Evolutionary conservation across 495 filamentous ascomycete species (phyloP), one percentile per base, ranked within the genome.

Genomic region (Penicillium robsamsonii): DNA sequence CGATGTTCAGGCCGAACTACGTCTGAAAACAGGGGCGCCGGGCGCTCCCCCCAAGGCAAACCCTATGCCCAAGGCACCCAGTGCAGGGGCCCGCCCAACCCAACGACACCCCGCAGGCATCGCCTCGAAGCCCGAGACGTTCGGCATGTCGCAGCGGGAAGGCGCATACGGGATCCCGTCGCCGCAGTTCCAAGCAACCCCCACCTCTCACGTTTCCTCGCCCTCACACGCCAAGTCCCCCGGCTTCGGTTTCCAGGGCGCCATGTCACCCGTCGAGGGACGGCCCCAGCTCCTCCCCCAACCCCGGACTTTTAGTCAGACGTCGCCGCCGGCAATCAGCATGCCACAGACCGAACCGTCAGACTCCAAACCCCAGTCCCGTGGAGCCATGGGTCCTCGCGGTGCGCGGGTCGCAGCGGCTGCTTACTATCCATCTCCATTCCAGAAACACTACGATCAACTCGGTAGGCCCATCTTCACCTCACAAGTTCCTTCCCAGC

Each of bases 391-490:
- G 59, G 66, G 63, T 15, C 65, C 70, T 24, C 68, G 72, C 47
- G 69, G 61, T 48, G 46, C 69, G 33, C 74, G 73, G 13, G 61
- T 77, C 22, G 68, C 77, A n/a, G 68, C 77, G 11, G 49, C 47
- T n/a, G 71, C 75, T 29, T 92, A 87, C 72, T 96, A 94, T 61
- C 85, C 88, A 37, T 87, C 90, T 53, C 84, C 88, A 22, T 96
- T 96, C 71, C 90, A 96, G 69, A 91, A 87, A 71, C 94, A 97
- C 76, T 90, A 93, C 72, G 89, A 96, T 74, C 92, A 97, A 81
- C 87, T 98, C 78, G 94, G 94, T 90, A 92, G 89, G 93, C 79
- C 15, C 31, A 7, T 15, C 25, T 18, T 31, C n/a, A 1, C 4
- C 17, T 13, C 15, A 6, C 1, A 25, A 17, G 17, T 8, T 3